Evolutionary conservation across 1,139 yeast species (phyloP), one percentile per base, ranked within the genome.

Genomic region (Magnusiomyces fungicola): DNA sequence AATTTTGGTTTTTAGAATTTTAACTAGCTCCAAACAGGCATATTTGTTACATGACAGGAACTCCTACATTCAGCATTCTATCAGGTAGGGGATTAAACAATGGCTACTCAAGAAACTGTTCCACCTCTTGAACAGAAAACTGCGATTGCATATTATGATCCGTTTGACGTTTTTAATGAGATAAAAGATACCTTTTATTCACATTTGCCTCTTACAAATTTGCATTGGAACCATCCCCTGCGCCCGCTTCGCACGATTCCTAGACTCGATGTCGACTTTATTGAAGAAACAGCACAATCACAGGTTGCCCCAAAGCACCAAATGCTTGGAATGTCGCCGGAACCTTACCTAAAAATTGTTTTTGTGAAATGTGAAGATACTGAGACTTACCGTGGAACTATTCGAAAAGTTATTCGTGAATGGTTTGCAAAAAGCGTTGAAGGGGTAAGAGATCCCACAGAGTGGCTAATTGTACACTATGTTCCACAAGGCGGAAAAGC

Each of bases 121-220:
- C 46, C 50, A 29, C 33, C 41, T 16, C 34, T 50, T 14, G 48
- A 44, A 7, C 49, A 46, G 21, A 60, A 55, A 47, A 62, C 80
- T 3, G 62, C 64, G 43, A 68, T 83, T 24, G 89, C 94, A 9
- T 89, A 81, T 65, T 88, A 85, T 65, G 97, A 92, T 63, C 97
- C 97, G 0, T 85, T 86, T 62, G 78, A 78, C 40, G 77, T 83
- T 0, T 84, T 75, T 59, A 75, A 79, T 1, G 67, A 69, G 44
- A 66, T 89, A n/a, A 65, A 74, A 54, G 65, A 70, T 2, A 81
- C 78, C 34, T 65, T 90, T 23, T 68, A 69, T 38, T 55, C 73
- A 14, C 74, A 76, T 51, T 70, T 86, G 2, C 90, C 88, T 2
- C 69, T 90, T 37, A 77, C 81, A 3, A 85, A 85, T 53, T 69